Percentiles rank a stretch among this genome's conserved stretches.
phyloP scores from a whole-genome alignment of 1,284 basidiomycete genomes.

The Fistulina hepatica region DNA sequence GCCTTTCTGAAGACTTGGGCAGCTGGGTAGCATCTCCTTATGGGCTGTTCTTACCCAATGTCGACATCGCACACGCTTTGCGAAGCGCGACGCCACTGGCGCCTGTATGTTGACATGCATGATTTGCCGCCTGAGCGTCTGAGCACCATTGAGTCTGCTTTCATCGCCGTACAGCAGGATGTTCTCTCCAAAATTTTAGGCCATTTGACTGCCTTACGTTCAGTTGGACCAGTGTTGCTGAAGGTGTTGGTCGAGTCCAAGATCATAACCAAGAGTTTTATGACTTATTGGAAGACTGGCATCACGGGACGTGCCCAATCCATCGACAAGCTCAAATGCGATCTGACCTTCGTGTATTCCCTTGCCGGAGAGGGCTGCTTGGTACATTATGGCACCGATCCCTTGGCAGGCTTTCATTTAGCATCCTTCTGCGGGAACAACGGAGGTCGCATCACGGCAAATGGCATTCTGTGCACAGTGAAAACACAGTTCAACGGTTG shows the following conservation, averaged over 20 bases:
- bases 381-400: slow-evolving; percentile 35
- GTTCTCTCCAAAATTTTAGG: not conserved
- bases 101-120: slow-evolving; percentile 19
- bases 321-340: slow-evolving; percentile 25
- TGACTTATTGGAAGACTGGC: slow-evolving; percentile 34
- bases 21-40: slow-evolving; percentile 29
- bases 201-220: slow-evolving; percentile 24
- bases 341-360: slow-evolving; percentile 40
- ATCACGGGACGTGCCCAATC: slow-evolving; percentile 19
- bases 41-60: slow-evolving; percentile 21
- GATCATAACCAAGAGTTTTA: slow-evolving; percentile 18
- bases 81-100: slow-evolving; percentile 30
- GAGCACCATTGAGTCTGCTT: not conserved
- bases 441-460: too few species aligned
- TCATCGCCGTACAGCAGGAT: not conserved
- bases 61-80: slow-evolving; percentile 26
- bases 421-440: slow-evolving; percentile 24
- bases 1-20: slow-evolving; percentile 18
- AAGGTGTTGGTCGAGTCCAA: slow-evolving; percentile 15
- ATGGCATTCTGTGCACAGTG: too few species aligned
- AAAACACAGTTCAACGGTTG: too few species aligned
- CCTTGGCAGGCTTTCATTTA: slow-evolving; percentile 35
- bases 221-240: slow-evolving; percentile 32
- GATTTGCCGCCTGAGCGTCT: not conserved
- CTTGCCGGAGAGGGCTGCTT: slow-evolving; percentile 25